These are phyloP conservation scores for Phaeoacremonium minimum DNA, from an alignment of 2,329 filamentous ascomycete genomes.

Conservation along the genomic window DNA sequence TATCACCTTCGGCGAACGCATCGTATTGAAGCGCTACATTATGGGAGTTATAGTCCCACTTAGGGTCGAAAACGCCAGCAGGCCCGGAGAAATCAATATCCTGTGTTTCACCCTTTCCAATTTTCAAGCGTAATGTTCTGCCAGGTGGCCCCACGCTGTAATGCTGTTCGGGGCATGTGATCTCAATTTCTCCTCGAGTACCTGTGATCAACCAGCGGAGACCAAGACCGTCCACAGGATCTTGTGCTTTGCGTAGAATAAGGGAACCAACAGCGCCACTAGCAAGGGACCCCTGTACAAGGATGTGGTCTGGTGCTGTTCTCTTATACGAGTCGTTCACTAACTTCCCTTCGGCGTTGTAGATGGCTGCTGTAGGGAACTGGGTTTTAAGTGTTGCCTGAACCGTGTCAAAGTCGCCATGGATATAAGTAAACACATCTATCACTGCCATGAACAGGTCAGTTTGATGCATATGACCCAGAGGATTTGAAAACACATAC, in stretches of 20 bases:
- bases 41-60: neutral
- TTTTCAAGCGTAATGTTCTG: neutral
- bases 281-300: conserved; percentile 25
- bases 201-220: conserved; percentile 30
- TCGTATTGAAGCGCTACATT: neutral
- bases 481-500: conserved; percentile 12
- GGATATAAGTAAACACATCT: conserved; percentile 23
- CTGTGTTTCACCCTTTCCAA: neutral
- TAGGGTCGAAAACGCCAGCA: neutral
- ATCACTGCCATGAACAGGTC: conserved; percentile 17
- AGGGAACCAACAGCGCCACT: conserved; percentile 23
- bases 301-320: conserved; percentile 26
- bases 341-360: conserved; percentile 15
- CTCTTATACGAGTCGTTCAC: conserved; percentile 15
- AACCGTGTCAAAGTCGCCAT: conserved; percentile 22
- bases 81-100: neutral
- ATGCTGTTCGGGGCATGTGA: conserved; percentile 10
- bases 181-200: conserved; percentile 27
- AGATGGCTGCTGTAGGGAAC: conserved; percentile 12
- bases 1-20: neutral
- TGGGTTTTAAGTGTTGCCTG: conserved; percentile 20
- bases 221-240: conserved; percentile 14
- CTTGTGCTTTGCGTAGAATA: conserved; percentile 14
- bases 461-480: neutral
- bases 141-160: conserved; percentile 11